These are phyloP conservation scores for Tetrapisispora pingtungensis DNA, from an alignment of 805 yeast genomes.

Conservation along the genomic window DNA sequence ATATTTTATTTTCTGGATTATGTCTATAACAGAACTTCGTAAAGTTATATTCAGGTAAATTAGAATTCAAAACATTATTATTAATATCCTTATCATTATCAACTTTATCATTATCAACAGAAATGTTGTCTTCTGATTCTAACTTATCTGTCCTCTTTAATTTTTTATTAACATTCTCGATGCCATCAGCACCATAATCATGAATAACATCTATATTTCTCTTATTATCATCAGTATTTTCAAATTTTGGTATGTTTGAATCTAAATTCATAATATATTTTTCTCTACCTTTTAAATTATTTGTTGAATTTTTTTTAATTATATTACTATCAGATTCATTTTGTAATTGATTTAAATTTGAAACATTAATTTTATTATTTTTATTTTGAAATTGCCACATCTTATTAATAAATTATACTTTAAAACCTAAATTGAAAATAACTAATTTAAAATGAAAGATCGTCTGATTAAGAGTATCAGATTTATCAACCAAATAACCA, in stretches of 20 bases:
- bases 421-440: too few relatives aligned
- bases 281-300: not conserved
- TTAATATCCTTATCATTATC: not conserved
- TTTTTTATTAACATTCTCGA: not conserved
- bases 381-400: not conserved
- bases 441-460: too few relatives aligned
- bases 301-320: not conserved
- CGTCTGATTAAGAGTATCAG: too few relatives aligned
- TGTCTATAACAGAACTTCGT: conserved; percentile 83
- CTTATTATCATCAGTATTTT: not conserved
- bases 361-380: not conserved
- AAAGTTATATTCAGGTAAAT: conserved; percentile 36
- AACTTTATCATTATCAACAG: not conserved
- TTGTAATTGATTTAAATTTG: not conserved
- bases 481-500: too few relatives aligned
- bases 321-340: not conserved
- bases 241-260: not conserved
- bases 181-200: not conserved
- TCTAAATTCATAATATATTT: not conserved
- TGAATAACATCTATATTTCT: not conserved
- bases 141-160: too few relatives aligned
- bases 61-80: not conserved
- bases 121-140: too few relatives aligned
- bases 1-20: conserved; percentile 73
- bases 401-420: too few relatives aligned